A percentile compares a stretch with the other conserved stretches of the same genome.
phyloP scores from a whole-genome alignment of 768 basidiomycete species.

The Pleurotus eryngii region DNA sequence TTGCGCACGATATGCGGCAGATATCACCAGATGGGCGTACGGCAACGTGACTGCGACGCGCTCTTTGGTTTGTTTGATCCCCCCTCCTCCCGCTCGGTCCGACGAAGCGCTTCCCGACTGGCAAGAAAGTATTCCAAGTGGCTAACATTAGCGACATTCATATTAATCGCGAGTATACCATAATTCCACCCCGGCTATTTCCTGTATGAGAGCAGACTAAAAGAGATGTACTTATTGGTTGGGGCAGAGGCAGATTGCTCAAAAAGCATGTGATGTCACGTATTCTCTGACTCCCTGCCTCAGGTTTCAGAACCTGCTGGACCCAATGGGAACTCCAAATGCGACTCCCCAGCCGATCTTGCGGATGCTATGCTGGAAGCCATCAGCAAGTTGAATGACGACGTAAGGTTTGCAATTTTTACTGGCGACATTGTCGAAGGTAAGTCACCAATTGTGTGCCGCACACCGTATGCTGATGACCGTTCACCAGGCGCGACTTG shows the following conservation, averaged over 20 bases:
- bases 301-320: slow-evolving; percentile 26
- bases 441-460: slow-evolving; percentile 4
- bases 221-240: slow-evolving; percentile 13
- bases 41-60: slow-evolving; percentile 31
- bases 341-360: slow-evolving; percentile 31
- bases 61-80: slow-evolving; percentile 34
- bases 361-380: slow-evolving; percentile 35
- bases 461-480: neutral
- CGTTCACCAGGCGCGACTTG: slow-evolving; percentile 21
- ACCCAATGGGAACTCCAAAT: slow-evolving; percentile 27
- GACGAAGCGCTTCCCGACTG: slow-evolving; percentile 11
- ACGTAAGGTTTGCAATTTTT: slow-evolving; percentile 30
- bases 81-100: too few species aligned
- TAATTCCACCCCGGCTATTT: slow-evolving; percentile 9
- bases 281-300: slow-evolving; percentile 20
- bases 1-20: slow-evolving; percentile 33
- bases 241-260: slow-evolving; percentile 34
- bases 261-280: slow-evolving; percentile 35
- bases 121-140: slow-evolving; percentile 25
- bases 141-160: slow-evolving; percentile 39
- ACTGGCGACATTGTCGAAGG: slow-evolving; percentile 40
- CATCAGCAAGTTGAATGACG: slow-evolving; percentile 18
- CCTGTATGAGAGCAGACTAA: neutral
- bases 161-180: slow-evolving; percentile 33
- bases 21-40: slow-evolving; percentile 30